Conservation (phyloP, 2,329 filamentous ascomycete genomes). For the Arthrobotrys pseudoclavata region DNA sequence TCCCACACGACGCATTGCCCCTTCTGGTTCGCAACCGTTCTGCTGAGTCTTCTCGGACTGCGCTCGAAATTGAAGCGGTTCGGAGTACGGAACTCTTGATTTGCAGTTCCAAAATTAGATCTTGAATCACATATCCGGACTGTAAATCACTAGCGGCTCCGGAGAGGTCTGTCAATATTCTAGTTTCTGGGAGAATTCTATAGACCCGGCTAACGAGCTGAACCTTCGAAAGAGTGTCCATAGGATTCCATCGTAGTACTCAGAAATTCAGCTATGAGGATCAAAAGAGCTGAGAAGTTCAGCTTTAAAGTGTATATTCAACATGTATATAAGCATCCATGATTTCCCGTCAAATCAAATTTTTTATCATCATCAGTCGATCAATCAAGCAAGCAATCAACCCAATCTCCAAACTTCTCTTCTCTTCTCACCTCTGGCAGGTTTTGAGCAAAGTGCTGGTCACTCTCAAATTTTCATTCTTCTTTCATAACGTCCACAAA, state of each 20-base stretch:
- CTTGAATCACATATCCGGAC: not conserved
- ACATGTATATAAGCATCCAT: not conserved
- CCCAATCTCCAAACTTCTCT: constrained; percentile 5
- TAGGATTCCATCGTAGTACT: not conserved
- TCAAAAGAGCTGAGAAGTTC: not conserved
- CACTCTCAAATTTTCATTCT: not conserved
- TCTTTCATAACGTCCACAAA: not conserved
- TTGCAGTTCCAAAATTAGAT: not conserved
- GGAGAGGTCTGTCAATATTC: too few species aligned
- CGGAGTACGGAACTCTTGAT: not conserved
- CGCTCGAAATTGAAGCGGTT: too few species aligned
- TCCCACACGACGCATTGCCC: not conserved
- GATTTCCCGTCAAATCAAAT: not conserved
- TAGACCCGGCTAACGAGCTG: too few species aligned
- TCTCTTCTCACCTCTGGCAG: constrained; percentile 26
- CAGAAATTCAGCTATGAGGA: not conserved
- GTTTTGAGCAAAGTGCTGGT: constrained; percentile 28
- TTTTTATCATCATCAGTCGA: constrained; percentile 17
- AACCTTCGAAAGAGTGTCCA: not conserved
- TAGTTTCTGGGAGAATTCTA: too few species aligned
- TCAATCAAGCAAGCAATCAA: constrained; percentile 1
- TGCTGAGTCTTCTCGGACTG: not conserved
- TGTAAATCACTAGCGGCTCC: too few species aligned
- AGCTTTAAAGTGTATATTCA: not conserved
- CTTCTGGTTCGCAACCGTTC: not conserved